A percentile compares a stretch with the other conserved stretches of the same genome.
These are phyloP conservation scores for Phylloporus sp. DNA, from an alignment of 768 basidiomycete species.

Conservation along the genomic window DNA sequence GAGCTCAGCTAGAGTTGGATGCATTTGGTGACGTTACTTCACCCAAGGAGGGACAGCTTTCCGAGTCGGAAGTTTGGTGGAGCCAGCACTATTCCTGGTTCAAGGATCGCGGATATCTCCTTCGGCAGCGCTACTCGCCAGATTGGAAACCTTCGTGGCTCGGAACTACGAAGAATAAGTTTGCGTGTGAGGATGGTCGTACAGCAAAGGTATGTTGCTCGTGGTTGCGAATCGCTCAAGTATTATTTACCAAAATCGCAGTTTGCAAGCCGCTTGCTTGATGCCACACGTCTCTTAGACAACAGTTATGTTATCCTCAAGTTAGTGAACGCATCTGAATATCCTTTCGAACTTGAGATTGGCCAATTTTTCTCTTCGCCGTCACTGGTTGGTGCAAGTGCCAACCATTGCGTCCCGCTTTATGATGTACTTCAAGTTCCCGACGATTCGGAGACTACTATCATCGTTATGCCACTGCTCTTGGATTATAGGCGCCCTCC, in stretches of 20 bases:
- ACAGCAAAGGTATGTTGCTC: constrained; percentile 8
- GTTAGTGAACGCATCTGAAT: constrained; percentile 2
- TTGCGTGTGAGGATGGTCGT: neutral
- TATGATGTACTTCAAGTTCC: constrained; percentile 17
- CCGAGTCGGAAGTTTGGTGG: constrained; percentile 1
- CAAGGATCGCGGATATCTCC: neutral
- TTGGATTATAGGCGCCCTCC: constrained; percentile 20
- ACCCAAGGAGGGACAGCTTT: neutral
- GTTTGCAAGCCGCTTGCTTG: constrained; percentile 12
- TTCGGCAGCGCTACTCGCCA: constrained; percentile 8
- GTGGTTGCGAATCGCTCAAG: neutral
- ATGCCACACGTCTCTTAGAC: constrained; percentile 27
- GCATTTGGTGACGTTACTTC: neutral
- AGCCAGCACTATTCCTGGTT: neutral
- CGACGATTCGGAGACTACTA: constrained; percentile 15
- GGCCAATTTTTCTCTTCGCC: constrained; percentile 12
- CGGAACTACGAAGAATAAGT: neutral
- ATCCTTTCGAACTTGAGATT: constrained; percentile 29
- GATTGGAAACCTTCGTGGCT: constrained; percentile 9
- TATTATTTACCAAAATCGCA: constrained; percentile 11
- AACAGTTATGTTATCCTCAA: constrained; percentile 30
- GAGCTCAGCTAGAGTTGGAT: neutral
- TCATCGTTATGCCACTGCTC: constrained; percentile 35
- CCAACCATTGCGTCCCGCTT: constrained; percentile 34
- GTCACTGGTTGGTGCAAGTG: neutral